phyloP scores from a whole-genome alignment of 108 stramenopile genomes.

The Skeletonema marinoi region DNA sequence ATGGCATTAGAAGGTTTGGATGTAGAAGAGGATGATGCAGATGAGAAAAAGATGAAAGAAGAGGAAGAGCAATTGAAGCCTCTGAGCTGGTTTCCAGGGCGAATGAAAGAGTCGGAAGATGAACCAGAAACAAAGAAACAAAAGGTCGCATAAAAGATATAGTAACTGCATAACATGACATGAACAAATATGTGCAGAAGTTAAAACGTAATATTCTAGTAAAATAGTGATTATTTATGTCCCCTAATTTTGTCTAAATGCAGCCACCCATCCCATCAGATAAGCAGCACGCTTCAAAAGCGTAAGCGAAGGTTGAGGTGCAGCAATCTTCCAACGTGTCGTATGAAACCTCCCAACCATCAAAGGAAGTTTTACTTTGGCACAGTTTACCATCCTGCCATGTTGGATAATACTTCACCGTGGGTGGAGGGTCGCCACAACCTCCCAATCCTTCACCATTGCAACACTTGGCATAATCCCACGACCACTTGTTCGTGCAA shows the following conservation, averaged over 20 bases:
- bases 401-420: constrained; percentile 22
- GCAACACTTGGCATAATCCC: neutral
- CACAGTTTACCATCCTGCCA: constrained; percentile 23
- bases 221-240: neutral
- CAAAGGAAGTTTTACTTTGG: constrained; percentile 24
- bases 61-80: constrained; percentile 44
- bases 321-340: neutral
- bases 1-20: constrained; percentile 86
- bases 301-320: neutral
- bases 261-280: neutral
- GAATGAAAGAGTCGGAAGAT: constrained; percentile 1
- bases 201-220: neutral
- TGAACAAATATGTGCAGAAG: neutral
- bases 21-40: constrained; percentile 42
- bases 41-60: constrained; percentile 29
- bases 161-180: neutral
- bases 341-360: constrained; percentile 16
- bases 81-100: constrained; percentile 50
- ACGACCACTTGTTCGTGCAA: neutral
- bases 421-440: neutral
- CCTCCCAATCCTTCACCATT: neutral
- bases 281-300: neutral
- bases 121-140: constrained; percentile 15
- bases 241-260: neutral
- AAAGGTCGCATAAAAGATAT: constrained; percentile 1